These are phyloP conservation scores for Globisporangium echinulatum DNA, from an alignment of 352 stramenopile species.

Conservation along the genomic window DNA sequence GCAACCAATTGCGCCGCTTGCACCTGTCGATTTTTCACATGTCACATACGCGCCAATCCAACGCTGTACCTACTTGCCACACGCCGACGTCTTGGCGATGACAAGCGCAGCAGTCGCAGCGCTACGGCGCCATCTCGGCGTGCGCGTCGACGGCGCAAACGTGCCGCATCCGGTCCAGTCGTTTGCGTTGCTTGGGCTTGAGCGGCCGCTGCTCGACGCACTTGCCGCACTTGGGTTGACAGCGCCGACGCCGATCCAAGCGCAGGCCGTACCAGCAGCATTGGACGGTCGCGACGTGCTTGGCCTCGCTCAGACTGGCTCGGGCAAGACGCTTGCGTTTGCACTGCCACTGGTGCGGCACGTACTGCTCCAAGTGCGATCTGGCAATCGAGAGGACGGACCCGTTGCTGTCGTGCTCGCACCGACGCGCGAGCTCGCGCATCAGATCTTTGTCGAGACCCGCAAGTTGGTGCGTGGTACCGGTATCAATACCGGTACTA, in stretches of 20 bases:
- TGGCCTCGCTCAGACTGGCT: conserved; percentile 93
- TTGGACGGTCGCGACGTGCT: conserved; percentile 75
- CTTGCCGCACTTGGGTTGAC: conserved; percentile 70
- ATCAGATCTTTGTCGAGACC: conserved; percentile 79
- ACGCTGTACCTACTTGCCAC: conserved; percentile 64
- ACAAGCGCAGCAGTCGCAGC: conserved; percentile 26
- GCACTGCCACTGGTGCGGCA: conserved; percentile 91
- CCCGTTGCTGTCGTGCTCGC: conserved; percentile 77
- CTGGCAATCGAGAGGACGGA: conserved; percentile 24
- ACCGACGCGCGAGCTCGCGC: conserved; percentile 74
- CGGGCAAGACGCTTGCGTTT: conserved; percentile 97
- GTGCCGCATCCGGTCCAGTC: conserved; percentile 63
- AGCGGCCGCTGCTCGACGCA: conserved; percentile 54
- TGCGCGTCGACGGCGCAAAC: conserved; percentile 40
- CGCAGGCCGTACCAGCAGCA: conserved; percentile 77
- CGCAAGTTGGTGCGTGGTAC: conserved; percentile 78
- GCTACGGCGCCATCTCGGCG: conserved; percentile 38
- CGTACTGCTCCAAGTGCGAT: conserved; percentile 37
- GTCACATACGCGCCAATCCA: conserved; percentile 81
- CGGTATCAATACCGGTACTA: background rate
- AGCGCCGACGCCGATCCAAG: conserved; percentile 75
- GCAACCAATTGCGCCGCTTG: conserved; percentile 69
- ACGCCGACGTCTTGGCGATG: conserved; percentile 34
- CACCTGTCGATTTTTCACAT: conserved; percentile 54
- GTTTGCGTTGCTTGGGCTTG: conserved; percentile 69